Conservation (phyloP, 2,329 filamentous ascomycete species). For the Pseudopyrenochaeta lycopersici region DNA sequence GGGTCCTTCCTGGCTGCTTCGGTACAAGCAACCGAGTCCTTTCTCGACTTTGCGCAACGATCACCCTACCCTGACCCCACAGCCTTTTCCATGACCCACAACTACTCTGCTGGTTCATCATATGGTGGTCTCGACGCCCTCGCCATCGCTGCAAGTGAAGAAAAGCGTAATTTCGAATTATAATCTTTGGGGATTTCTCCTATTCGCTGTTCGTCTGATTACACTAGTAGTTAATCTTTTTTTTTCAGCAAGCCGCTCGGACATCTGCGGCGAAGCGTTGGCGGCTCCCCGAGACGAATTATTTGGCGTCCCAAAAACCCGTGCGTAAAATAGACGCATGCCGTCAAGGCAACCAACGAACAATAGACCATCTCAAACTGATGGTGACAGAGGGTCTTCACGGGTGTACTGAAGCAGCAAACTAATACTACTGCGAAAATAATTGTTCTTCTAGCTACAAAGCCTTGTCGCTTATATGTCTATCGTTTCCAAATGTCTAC, state of each 20-base stretch:
- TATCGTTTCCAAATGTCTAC: too few species aligned
- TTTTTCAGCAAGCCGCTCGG: not conserved
- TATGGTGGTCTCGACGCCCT: constrained; percentile 49
- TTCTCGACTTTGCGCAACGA: constrained; percentile 31
- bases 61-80: constrained; percentile 45
- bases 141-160: constrained; percentile 47
- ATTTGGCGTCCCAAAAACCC: constrained; percentile 32
- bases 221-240: not conserved
- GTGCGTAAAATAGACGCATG: constrained; percentile 49
- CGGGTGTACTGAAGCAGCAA: too few species aligned
- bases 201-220: not conserved
- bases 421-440: too few species aligned
- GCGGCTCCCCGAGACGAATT: constrained; percentile 11
- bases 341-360: constrained; percentile 51
- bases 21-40: constrained; percentile 37
- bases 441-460: too few species aligned
- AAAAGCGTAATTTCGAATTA: constrained; percentile 48
- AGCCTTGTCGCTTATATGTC: too few species aligned
- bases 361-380: too few species aligned
- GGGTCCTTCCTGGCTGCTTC: constrained; percentile 39
- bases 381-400: too few species aligned
- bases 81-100: constrained; percentile 30
- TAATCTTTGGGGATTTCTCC: constrained; percentile 12
- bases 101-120: constrained; percentile 34
- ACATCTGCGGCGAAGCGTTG: constrained; percentile 18